A percentile compares a stretch with the other conserved stretches of the same genome.
phyloP scores from a whole-genome alignment of 2,329 filamentous ascomycete genomes.

The Podosphaera xanthii region DNA sequence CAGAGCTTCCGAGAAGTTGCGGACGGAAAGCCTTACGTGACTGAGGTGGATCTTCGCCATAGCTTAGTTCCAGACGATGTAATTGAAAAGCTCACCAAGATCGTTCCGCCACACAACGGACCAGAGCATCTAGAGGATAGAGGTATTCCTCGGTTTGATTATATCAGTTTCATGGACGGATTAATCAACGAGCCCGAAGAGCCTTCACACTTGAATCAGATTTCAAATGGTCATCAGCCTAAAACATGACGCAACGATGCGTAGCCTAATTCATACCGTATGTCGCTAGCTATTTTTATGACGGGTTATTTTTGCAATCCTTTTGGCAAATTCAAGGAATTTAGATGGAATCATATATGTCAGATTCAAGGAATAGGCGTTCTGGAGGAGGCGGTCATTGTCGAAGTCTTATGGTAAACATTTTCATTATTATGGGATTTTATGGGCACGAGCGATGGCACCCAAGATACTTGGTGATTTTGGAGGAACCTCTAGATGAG shows the following conservation, averaged over 20 bases:
- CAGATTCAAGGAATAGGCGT: neutral
- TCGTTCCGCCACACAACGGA: slow-evolving; percentile 66
- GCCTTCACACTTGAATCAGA: slow-evolving; percentile 6
- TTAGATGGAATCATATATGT: neutral
- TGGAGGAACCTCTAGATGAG: neutral
- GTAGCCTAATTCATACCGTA: too few species aligned
- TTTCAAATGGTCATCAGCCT: slow-evolving; percentile 11
- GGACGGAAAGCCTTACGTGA: slow-evolving; percentile 96
- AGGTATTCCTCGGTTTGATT: slow-evolving; percentile 75
- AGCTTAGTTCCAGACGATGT: slow-evolving; percentile 91
- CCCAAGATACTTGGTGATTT: neutral
- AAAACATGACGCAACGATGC: slow-evolving; percentile 1
- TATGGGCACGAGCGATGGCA: neutral
- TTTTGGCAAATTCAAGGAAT: neutral
- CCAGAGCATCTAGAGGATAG: slow-evolving; percentile 73
- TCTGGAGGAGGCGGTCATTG: neutral
- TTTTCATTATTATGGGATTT: neutral
- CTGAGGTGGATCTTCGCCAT: slow-evolving; percentile 87
- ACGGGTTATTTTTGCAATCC: neutral
- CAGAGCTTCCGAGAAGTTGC: slow-evolving; percentile 95
- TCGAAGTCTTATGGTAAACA: neutral
- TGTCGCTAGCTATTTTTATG: too few species aligned
- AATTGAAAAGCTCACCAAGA: slow-evolving; percentile 72
- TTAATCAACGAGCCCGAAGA: slow-evolving; percentile 28
- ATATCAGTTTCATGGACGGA: slow-evolving; percentile 91